Base-by-base conservation (phyloP, 768 basidiomycete species). In the Lentinula edodes region DNA sequence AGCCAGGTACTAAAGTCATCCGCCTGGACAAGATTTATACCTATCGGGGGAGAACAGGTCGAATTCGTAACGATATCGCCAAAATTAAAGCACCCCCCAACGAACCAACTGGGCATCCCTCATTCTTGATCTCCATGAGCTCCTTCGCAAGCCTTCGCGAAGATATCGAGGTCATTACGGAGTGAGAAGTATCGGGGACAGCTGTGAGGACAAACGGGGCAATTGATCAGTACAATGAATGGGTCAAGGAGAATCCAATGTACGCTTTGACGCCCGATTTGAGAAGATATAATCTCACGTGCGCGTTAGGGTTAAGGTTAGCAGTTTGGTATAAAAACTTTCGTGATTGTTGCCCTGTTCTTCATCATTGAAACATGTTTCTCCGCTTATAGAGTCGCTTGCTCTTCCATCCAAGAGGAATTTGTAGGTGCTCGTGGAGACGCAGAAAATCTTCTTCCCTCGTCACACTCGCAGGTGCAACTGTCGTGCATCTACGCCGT, bases 1-100 rank as follows among this genome's bases (percentile, higher is more conserved):
- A 79, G 72, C 93, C 93, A 95, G 34, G 80, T 86, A 64, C 81
- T 74, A 66, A 93, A 87, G 74, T 93, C 86, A 58, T 93, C 89
- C 4, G 91, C 90, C 58, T 81, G 80, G 45, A 90, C 67, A 28
- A 94, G 80, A 61, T 76, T 82, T 66, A 94, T 91, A 41, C 93
- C 91, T 90, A 68, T 58, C 13, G 15, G n/a, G 66, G 32, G 5
- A 53, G 34, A 66, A 57, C 48, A 34, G 34, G 38, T 51, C 15
- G 41, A 56, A 45, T 48, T n/a, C 43, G 18, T 12, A 43, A 10
- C 13, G 34, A 6, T 32, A 16, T 16, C 6, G 15, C 6, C 6
- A n/a, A 6, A 32, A 9, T 35, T 34, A 34, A 28, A 28, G 28
- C 28, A 28, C 28, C 28, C 28, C 28, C 28, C 28, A 28, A 58